Base-by-base conservation (phyloP, 495 filamentous ascomycete genomes). In the Daldinia loculata region DNA sequence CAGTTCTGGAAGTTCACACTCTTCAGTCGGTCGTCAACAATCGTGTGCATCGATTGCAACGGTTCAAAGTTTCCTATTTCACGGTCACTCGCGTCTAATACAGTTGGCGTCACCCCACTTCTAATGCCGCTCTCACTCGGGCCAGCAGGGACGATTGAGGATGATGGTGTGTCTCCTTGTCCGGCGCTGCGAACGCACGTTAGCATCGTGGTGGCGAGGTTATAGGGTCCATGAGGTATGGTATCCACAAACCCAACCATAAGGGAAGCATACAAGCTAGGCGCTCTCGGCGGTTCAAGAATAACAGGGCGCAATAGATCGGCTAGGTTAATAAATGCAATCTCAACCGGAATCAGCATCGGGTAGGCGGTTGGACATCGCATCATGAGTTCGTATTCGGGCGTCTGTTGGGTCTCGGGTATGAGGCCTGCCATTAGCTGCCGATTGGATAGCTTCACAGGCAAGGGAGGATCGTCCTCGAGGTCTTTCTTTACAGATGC, bases 331-430 rank as follows among this genome's bases (percentile, higher is more conserved):
- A 72, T 51, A 45, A 69, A 72, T 12, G 45, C 66, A 39, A 67
- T 38, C 15, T 66, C 66, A 17, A 75, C 22, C 3, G 73, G 73
- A 11, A 67, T 66, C 14, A 75, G 26, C 56, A 64, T 66, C 22
- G 73, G 58, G 53, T 75, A 75, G 5, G 66, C 30, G 48, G 53
- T 70, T 50, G 73, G 65, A 22, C 70, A 72, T 52, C 70, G 73
- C 24, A 70, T 66, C 61, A 69, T 75, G 8, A 75, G 69, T 53
- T 75, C 73, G 61, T 70, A 70, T 61, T 75, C 69, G 52, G 60
- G 53, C 4, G 60, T 68, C 24, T 67, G 38, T 45, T 68, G 70
- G 3, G 64, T 72, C 55, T 72, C 70, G 48, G 70, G 70, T 58
- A 68, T 72, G 14, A 72, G 70, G 56, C 50, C 50, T 36, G 56